Evolutionary conservation across 192 early-diverging fungal genomes (phyloP), one percentile per base, ranked within the genome.

Genomic region (Coemansia sp.): DNA sequence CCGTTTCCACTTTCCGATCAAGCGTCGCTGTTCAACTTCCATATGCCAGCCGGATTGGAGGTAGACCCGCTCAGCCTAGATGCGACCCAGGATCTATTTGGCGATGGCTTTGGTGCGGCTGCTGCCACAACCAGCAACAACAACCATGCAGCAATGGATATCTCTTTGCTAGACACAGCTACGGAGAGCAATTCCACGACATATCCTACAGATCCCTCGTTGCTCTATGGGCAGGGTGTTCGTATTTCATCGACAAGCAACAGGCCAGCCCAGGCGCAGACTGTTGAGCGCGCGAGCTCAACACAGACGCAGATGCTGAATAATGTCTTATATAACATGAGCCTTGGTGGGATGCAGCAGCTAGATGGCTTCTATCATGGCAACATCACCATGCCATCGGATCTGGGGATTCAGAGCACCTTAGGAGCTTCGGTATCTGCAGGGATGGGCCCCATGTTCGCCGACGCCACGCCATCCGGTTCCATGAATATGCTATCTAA

Each of bases 1-100:
- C 74, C 60, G n/a, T 82, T 76, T 16, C 71, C 79, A 22, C 67
- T 82, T 5, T 64, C 67, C 7, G 74, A 82, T 54, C 74, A 73
- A 51, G 64, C 79, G 12, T 82, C 79, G 57, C 48, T 82, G 31
- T 76, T 82, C 65, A 76, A 82, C 64, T 82, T 82, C 61, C 79
- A 82, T 58, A 54, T 74, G 4, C 74, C 77, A 9, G 26, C 59
- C 5, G 73, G 68, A 4, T 58, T 81, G 27, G 70, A 67, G 22
- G 52, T 69, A 2, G 71, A 56, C 24, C 30, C 76, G 52, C n/a
- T 78, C 27, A 64, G 62, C 58, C 3, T 58, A 5, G 27, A 49
- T 22, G 18, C 23, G 2, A 62, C 24, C 25, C 60, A 67, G 31
- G 58, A 49, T 12, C 4, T 69, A 31, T 23, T 74, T 49, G 65